These are phyloP conservation scores for Botrytis galanthina DNA, from an alignment of 2,329 filamentous ascomycete genomes.

Conservation along the genomic window DNA sequence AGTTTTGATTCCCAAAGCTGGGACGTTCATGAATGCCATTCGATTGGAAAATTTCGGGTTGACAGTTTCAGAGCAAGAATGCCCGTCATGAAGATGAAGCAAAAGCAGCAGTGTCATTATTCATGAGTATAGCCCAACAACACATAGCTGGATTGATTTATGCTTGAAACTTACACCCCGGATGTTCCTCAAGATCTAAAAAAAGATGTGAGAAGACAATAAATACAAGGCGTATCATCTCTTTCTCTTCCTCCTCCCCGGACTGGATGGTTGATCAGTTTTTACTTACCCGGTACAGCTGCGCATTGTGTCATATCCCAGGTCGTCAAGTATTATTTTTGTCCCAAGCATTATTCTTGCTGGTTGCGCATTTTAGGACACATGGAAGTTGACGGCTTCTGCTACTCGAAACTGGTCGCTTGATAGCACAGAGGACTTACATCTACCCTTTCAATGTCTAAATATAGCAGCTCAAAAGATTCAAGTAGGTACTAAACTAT, in stretches of 20 bases:
- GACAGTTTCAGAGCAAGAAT: neutral
- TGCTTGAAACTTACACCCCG: neutral
- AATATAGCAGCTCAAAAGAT: neutral
- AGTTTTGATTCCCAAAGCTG: neutral
- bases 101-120: neutral
- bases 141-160: neutral
- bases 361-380: neutral
- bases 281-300: too few relatives aligned
- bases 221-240: neutral
- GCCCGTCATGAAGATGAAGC: neutral
- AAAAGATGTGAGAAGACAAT: neutral
- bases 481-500: neutral
- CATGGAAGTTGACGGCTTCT: neutral
- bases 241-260: neutral
- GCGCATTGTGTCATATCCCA: neutral
- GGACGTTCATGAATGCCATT: neutral
- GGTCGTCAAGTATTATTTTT: neutral
- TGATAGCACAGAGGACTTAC: neutral
- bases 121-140: neutral
- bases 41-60: too few relatives aligned
- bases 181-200: neutral
- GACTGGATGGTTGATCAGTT: neutral
- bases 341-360: neutral
- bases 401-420: neutral
- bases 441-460: neutral